Conservation (phyloP, 768 basidiomycete genomes). For the Mycena crocata region DNA sequence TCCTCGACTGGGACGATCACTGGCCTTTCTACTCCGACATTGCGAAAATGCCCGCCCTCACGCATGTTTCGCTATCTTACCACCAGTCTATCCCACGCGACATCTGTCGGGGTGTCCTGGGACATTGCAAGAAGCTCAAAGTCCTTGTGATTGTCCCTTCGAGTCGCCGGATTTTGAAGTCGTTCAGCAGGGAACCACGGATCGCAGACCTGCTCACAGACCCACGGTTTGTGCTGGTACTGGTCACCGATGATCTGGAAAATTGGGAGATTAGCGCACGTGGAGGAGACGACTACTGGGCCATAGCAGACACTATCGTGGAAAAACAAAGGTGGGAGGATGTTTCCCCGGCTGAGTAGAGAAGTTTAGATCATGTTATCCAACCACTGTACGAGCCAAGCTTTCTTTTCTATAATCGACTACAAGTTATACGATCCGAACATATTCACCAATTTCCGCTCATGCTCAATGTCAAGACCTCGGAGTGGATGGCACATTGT, state of each 20-base stretch:
- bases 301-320: background rate
- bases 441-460: too few species aligned
- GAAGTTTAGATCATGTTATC: too few species aligned
- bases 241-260: background rate
- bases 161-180: background rate
- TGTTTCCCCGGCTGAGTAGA: too few species aligned
- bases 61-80: slow-evolving; percentile 10
- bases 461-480: too few species aligned
- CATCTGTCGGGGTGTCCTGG: background rate
- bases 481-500: too few species aligned
- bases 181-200: background rate
- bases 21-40: background rate
- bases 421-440: too few species aligned
- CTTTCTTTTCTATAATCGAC: too few species aligned
- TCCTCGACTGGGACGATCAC: slow-evolving; percentile 6
- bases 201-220: background rate
- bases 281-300: slow-evolving; percentile 1
- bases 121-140: background rate
- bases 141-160: background rate
- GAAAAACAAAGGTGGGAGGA: too few species aligned
- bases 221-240: background rate
- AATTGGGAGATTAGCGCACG: slow-evolving; percentile 14
- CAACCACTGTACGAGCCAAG: too few species aligned
- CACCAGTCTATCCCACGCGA: background rate
- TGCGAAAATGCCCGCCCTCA: background rate